Conservation (phyloP, 495 filamentous ascomycete genomes). For the Chaetomium cochliodes region DNA sequence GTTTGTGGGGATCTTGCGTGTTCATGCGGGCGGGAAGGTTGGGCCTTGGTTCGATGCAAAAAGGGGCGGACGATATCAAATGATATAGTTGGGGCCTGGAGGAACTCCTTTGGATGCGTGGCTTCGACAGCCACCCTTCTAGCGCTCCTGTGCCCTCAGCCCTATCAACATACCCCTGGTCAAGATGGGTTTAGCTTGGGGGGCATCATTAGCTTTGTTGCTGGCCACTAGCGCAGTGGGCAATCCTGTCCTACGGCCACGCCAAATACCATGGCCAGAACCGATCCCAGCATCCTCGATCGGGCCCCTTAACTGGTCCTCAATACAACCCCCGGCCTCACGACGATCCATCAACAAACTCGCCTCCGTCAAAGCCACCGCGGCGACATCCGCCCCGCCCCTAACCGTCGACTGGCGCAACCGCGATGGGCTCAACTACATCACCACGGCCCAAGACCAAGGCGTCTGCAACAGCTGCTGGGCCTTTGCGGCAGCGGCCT, state of each 20-base stretch:
- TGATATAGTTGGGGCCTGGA: background rate
- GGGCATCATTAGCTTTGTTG: background rate
- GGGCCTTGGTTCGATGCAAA: background rate
- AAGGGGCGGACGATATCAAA: background rate
- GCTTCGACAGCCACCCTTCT: background rate
- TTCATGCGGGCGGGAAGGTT: background rate
- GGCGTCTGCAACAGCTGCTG: constrained; percentile 28
- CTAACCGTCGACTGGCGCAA: constrained; percentile 23
- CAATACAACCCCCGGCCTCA: background rate
- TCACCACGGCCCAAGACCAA: constrained; percentile 26
- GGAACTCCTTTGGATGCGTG: no score
- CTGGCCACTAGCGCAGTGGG: background rate
- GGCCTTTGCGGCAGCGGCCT: constrained; percentile 27
- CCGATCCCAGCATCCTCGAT: constrained; percentile 19
- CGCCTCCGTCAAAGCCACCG: background rate
- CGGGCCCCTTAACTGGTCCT: constrained; percentile 18
- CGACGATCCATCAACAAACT: background rate
- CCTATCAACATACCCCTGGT: background rate
- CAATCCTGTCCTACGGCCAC: constrained; percentile 2
- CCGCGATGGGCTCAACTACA: constrained; percentile 24
- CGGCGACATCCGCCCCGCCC: background rate
- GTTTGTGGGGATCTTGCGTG: background rate
- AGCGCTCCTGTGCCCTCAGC: background rate
- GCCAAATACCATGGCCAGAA: constrained; percentile 16
- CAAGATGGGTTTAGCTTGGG: background rate